A percentile compares a stretch with the other conserved stretches of the same genome.
These are phyloP conservation scores for Lecanosticta acicola DNA, from an alignment of 2,329 filamentous ascomycete genomes.

Conservation along the genomic window DNA sequence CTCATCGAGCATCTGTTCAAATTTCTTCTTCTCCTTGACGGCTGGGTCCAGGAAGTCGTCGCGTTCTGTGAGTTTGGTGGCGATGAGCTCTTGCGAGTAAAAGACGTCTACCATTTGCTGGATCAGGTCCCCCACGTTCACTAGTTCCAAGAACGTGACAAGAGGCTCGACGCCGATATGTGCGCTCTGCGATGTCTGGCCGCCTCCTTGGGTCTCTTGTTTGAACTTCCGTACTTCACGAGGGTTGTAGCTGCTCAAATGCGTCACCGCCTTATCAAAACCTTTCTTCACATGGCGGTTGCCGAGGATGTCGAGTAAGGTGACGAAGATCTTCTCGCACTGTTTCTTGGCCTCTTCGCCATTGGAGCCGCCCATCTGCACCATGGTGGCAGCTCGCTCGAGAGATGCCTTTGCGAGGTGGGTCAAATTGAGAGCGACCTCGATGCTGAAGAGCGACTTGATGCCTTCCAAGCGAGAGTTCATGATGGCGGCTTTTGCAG, in stretches of 20 bases:
- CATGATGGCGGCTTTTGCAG: constrained; percentile 97
- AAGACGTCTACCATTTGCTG: constrained; percentile 99
- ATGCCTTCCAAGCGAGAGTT: constrained; percentile 91
- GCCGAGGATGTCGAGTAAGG: constrained; percentile 76
- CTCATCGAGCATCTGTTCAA: constrained; percentile 97
- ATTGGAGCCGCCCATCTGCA: constrained; percentile 66
- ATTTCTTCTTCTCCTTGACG: constrained; percentile 92
- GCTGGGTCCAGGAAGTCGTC: constrained; percentile 93
- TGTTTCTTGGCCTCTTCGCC: constrained; percentile 81
- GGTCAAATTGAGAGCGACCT: constrained; percentile 83
- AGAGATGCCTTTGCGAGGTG: constrained; percentile 83
- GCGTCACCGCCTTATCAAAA: constrained; percentile 86
- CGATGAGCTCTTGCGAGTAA: constrained; percentile 88
- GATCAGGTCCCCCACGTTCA: constrained; percentile 96
- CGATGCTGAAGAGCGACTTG: constrained; percentile 90
- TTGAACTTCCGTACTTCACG: constrained; percentile 64
- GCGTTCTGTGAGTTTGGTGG: constrained; percentile 74
- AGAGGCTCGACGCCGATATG: constrained; percentile 70
- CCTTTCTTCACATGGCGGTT: constrained; percentile 83
- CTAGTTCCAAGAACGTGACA: constrained; percentile 91
- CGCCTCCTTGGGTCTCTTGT: constrained; percentile 15
- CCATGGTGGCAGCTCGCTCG: constrained; percentile 78
- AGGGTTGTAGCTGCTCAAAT: constrained; percentile 86
- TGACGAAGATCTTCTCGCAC: constrained; percentile 83
- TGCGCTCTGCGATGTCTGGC: constrained; percentile 4